These are phyloP conservation scores for Cephaloascus fragrans DNA, from an alignment of 805 yeast genomes.

Conservation along the genomic window DNA sequence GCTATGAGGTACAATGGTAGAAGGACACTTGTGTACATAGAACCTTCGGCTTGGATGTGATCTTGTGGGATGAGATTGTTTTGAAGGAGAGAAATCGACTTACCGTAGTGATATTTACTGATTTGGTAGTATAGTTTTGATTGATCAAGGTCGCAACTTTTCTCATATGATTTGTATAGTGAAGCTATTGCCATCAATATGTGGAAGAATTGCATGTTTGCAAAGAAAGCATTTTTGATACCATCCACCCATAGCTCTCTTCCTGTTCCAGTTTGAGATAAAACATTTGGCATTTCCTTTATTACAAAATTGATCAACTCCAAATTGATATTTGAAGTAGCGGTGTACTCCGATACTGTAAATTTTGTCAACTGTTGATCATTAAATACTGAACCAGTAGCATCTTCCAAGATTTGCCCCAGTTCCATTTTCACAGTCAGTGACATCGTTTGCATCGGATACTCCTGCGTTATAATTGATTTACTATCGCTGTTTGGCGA, in stretches of 20 bases:
- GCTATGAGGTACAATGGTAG: background rate
- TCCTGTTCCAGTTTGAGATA: background rate
- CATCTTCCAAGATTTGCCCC: too few species aligned
- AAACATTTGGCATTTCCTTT: background rate
- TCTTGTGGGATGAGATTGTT: background rate
- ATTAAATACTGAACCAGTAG: too few species aligned
- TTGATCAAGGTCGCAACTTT: background rate
- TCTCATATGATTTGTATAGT: background rate
- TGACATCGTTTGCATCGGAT: too few species aligned
- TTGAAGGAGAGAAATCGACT: background rate
- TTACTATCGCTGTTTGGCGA: too few species aligned
- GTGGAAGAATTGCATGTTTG: background rate
- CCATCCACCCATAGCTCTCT: background rate
- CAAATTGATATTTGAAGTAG: background rate
- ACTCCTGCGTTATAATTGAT: too few species aligned
- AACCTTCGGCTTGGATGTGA: background rate
- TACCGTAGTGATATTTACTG: background rate
- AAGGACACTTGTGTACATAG: background rate
- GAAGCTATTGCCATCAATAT: background rate
- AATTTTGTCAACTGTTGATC: too few species aligned
- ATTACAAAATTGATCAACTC: background rate
- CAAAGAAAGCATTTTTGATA: background rate
- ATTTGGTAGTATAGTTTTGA: background rate
- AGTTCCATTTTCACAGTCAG: too few species aligned
- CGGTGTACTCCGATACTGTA: background rate